Evolutionary conservation across 345 rosid species (phyloP), one percentile per base, ranked within the genome.

Genomic region (Sonneratia alba): DNA sequence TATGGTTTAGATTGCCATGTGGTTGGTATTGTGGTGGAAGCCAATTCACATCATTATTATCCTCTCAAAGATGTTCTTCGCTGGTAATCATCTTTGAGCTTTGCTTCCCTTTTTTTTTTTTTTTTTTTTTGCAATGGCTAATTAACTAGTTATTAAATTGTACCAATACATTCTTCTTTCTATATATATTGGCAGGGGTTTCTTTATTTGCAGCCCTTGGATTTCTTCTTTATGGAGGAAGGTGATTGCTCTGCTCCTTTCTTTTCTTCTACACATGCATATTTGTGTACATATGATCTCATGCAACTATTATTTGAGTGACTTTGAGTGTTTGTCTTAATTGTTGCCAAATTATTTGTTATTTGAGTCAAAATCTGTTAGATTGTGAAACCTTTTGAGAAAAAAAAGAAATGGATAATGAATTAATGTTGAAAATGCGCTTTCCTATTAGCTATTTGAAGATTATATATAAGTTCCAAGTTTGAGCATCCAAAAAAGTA

Each of bases 221-320:
- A 22, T 93, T 93, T 76, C 78, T 93, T 75, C 88, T 93, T 19
- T 93, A 89, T 70, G 98, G 98, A 57, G 98, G 98, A 87, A 91
- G 98, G 98, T 93, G 81, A 78, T 37, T 66, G 38, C 15, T 73
- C 53, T 40, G 22, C 62, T 66, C 62, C 49, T 48, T 34, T 9
- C 10, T 72, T 57, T 57, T 22, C 63, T 57, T 22, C 34, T 57
- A n/a, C 11, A 6, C 6, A 22, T n/a, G 32, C 63, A n/a, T 57
- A 32, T 22, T 53, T 53, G n/a, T 53, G 22, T 57, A 21, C 6
- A 5, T 55, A 21, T 19, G 24, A 15, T 18, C 24, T 18, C 19
- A 22, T 22, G 34, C 63, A 57, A 22, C 32, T 57, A 57, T 57
- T 57, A 22, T 10, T 57, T 57, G 34, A 11, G n/a, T 22, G 63